Conservation (phyloP, 176 grass and related monocot species). For the Tuctoria greenei region DNA sequence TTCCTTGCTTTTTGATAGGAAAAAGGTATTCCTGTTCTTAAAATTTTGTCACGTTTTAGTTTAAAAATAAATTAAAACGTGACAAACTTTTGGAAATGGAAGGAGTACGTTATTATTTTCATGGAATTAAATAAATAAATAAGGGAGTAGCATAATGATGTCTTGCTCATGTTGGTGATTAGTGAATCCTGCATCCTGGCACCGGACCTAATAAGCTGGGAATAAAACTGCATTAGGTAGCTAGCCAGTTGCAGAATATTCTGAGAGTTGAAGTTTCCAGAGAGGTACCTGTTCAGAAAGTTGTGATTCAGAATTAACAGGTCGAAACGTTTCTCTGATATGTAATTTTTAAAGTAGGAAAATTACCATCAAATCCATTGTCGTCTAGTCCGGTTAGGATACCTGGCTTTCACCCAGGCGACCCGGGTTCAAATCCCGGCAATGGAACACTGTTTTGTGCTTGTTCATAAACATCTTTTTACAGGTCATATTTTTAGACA, state of each 20-base stretch:
- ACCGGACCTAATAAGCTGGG: too few species aligned
- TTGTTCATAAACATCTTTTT: too few species aligned
- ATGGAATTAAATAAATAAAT: background rate
- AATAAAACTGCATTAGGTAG: too few species aligned
- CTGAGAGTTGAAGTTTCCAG: too few species aligned
- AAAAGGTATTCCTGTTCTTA: background rate
- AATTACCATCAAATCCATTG: constrained; percentile 27
- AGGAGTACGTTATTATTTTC: background rate
- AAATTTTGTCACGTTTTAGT: too few species aligned
- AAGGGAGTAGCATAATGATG: background rate
- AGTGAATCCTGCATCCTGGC: background rate
- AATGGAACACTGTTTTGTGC: constrained; percentile 25
- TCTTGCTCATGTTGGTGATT: background rate
- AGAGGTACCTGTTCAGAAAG: too few species aligned
- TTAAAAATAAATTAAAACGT: too few species aligned
- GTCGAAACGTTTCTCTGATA: too few species aligned
- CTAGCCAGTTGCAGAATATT: too few species aligned
- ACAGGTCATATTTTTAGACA: background rate
- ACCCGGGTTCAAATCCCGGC: constrained; percentile 78
- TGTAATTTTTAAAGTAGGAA: too few species aligned
- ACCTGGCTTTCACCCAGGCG: constrained; percentile 94
- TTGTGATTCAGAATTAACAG: too few species aligned
- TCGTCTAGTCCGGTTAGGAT: constrained; percentile 89
- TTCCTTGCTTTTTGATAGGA: background rate
- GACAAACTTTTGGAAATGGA: too few species aligned